Conservation (phyloP, 495 filamentous ascomycete genomes). For the Neurospora pannonica region DNA sequence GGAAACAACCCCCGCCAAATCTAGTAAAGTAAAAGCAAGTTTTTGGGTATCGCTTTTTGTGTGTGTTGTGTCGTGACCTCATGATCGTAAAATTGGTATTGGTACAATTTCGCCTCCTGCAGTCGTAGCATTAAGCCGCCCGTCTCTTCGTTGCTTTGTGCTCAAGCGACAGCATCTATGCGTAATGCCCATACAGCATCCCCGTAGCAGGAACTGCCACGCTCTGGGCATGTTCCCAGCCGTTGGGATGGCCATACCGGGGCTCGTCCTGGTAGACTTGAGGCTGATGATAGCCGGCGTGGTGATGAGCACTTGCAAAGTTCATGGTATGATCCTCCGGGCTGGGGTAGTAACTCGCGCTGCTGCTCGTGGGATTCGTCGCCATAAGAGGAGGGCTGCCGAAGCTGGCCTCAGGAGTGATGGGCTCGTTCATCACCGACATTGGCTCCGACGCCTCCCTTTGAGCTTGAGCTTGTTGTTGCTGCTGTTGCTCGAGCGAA, state of each 20-base stretch:
- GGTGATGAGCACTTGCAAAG: background rate
- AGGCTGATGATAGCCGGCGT: background rate
- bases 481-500: background rate
- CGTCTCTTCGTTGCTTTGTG: background rate
- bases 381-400: slow-evolving; percentile 1
- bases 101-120: background rate
- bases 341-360: background rate
- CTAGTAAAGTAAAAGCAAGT: background rate
- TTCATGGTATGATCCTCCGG: background rate
- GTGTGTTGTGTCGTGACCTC: background rate
- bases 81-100: background rate
- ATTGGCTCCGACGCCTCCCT: background rate
- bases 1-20: background rate
- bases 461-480: background rate
- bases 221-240: background rate
- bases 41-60: background rate
- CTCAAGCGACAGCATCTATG: background rate
- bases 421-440: slow-evolving; percentile 7
- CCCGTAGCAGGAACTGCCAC: background rate
- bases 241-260: background rate
- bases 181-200: background rate
- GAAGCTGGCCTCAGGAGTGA: slow-evolving; percentile 9
- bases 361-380: background rate
- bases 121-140: background rate
- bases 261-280: background rate